A percentile compares a stretch with the other conserved stretches of the same genome.
These are phyloP conservation scores for Lepidium sativum DNA, from an alignment of 345 rosid species.

Conservation along the genomic window DNA sequence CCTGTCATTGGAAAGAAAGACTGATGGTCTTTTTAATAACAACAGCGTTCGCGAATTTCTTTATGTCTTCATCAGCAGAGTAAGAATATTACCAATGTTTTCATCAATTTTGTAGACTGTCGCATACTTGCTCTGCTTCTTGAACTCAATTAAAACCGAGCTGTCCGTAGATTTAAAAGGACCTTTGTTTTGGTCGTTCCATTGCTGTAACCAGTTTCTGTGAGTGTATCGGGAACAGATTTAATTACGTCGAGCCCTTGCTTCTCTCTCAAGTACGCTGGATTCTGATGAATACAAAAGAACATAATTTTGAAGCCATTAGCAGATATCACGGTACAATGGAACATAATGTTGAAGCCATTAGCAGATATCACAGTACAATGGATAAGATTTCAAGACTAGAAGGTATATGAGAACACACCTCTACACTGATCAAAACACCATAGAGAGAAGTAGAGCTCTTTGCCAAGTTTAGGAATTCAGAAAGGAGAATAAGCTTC, in stretches of 20 bases:
- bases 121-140: conserved; percentile 33
- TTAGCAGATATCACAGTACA: background rate
- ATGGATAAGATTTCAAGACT: background rate
- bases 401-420: conserved; percentile 25
- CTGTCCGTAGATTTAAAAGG: conserved; percentile 67
- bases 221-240: no score
- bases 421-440: no score
- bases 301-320: background rate
- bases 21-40: conserved; percentile 42
- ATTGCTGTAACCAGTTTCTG: conserved; percentile 41
- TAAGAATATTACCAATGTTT: conserved; percentile 37
- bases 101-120: conserved; percentile 54
- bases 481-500: conserved; percentile 35
- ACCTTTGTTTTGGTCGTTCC: conserved; percentile 31
- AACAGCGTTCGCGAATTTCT: conserved; percentile 50
- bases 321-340: background rate
- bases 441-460: conserved; percentile 45
- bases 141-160: conserved; percentile 53
- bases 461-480: conserved; percentile 53
- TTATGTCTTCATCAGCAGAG: conserved; percentile 40
- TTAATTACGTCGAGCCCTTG: no score
- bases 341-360: background rate
- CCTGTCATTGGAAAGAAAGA: conserved; percentile 4
- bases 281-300: conserved; percentile 34
- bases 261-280: conserved; percentile 48